These are phyloP conservation scores for Dittrichia graveolens DNA, from an alignment of 129 eudicot species.

Conservation along the genomic window DNA sequence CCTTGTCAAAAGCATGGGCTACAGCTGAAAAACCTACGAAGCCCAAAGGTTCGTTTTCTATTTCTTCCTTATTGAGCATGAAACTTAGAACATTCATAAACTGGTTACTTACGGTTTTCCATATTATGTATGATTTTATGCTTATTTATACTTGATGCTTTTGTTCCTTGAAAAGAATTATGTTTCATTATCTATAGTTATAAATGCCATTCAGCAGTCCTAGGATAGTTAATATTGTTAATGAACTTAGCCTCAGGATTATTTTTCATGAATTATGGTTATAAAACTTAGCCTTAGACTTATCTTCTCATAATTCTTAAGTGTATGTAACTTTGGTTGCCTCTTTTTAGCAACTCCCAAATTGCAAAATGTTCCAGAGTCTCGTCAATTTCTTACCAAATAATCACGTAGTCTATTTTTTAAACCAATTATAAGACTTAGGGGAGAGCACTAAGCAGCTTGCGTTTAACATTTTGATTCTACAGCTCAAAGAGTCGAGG, in stretches of 20 bases:
- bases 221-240: too few relatives aligned
- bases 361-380: neutral
- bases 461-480: slow-evolving; percentile 19
- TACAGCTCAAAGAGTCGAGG: slow-evolving; percentile 60
- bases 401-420: neutral
- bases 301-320: neutral
- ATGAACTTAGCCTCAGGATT: neutral
- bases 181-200: neutral
- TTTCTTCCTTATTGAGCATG: slow-evolving; percentile 3
- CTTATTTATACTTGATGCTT: neutral
- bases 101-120: neutral
- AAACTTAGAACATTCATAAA: slow-evolving; percentile 3
- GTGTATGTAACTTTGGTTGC: neutral
- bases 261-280: neutral
- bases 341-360: slow-evolving; percentile 7
- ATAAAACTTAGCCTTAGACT: slow-evolving; percentile 2
- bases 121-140: slow-evolving; percentile 15
- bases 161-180: neutral
- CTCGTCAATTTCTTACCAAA: neutral
- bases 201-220: too few relatives aligned
- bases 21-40: slow-evolving; percentile 30
- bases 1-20: slow-evolving; percentile 36
- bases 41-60: slow-evolving; percentile 37
- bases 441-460: slow-evolving; percentile 10
- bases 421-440: neutral